phyloP scores from a whole-genome alignment of 352 stramenopile genomes.

The Pythium insidiosum region DNA sequence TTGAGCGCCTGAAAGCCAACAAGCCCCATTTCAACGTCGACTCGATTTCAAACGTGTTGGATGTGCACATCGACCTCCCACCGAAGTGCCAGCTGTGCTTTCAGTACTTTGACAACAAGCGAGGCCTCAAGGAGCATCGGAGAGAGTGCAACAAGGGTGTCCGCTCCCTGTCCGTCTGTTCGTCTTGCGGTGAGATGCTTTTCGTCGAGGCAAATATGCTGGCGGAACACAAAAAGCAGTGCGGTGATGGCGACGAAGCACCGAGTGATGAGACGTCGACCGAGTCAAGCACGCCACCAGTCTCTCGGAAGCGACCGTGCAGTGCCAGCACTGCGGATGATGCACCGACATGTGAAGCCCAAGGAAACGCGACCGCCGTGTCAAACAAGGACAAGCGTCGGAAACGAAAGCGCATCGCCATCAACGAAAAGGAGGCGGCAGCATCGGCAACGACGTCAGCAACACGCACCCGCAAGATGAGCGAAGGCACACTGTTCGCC shows the following conservation, averaged over 20 bases:
- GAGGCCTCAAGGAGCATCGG: conserved; percentile 36
- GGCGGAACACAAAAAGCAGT: conserved; percentile 32
- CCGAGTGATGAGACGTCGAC: conserved; percentile 1
- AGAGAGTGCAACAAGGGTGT: conserved; percentile 31
- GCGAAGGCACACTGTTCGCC: conserved; percentile 47
- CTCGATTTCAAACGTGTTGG: conserved; percentile 46
- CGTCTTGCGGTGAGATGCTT: conserved; percentile 33
- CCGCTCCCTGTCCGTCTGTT: conserved; percentile 30
- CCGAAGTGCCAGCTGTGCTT: conserved; percentile 56
- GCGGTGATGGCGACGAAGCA: conserved; percentile 10
- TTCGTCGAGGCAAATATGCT: conserved; percentile 31
- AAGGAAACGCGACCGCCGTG: not conserved
- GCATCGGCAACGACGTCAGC: conserved; percentile 1
- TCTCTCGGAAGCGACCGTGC: too few species aligned
- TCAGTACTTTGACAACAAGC: conserved; percentile 21
- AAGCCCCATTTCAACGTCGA: conserved; percentile 32
- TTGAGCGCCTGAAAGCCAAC: conserved; percentile 21
- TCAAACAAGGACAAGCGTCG: not conserved
- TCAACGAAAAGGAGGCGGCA: not conserved
- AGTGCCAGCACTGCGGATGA: too few species aligned
- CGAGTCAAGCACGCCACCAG: conserved; percentile 6
- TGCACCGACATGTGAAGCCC: too few species aligned
- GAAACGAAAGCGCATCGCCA: conserved; percentile 1
- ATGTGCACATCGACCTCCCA: conserved; percentile 32
- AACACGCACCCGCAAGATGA: conserved; percentile 45